Evolutionary conservation across 441 rosid genomes (phyloP).

Genomic region (Omphalea diandra): DNA sequence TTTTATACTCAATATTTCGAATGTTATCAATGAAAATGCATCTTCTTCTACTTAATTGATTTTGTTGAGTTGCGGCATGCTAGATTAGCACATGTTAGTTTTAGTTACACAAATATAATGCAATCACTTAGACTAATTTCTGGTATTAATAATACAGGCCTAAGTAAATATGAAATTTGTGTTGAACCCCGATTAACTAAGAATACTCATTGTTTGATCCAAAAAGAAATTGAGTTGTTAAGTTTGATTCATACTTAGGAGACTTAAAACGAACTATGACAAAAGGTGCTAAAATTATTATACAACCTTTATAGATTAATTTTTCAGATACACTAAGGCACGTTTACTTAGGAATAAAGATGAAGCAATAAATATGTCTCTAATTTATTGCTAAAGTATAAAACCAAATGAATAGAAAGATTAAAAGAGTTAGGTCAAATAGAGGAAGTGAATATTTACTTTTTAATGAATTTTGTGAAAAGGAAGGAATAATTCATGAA

Average conservation of each 20-base stretch:
- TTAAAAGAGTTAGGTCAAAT: background rate
- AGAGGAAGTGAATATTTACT: background rate
- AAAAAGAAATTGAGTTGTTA: background rate
- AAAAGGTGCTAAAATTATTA: slow-evolving; percentile 9
- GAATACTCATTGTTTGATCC: background rate
- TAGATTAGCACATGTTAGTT: slow-evolving; percentile 7
- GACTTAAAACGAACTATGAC: background rate
- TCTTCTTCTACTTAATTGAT: background rate
- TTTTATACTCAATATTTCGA: background rate
- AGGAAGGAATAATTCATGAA: background rate
- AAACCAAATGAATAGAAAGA: slow-evolving; percentile 1
- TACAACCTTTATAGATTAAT: slow-evolving; percentile 1
- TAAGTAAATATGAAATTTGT: slow-evolving; percentile 7
- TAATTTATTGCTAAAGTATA: background rate
- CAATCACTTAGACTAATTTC: background rate
- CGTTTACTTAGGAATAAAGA: no score
- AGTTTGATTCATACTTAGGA: background rate
- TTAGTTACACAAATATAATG: background rate
- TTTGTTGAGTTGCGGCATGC: slow-evolving; percentile 1
- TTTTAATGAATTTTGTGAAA: background rate
- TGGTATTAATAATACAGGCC: no score
- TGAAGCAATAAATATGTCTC: background rate
- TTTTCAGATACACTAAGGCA: background rate
- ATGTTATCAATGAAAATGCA: no score
- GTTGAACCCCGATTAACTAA: background rate